Conservation (phyloP, 1,284 basidiomycete species). For the Athelia psychrophila region DNA sequence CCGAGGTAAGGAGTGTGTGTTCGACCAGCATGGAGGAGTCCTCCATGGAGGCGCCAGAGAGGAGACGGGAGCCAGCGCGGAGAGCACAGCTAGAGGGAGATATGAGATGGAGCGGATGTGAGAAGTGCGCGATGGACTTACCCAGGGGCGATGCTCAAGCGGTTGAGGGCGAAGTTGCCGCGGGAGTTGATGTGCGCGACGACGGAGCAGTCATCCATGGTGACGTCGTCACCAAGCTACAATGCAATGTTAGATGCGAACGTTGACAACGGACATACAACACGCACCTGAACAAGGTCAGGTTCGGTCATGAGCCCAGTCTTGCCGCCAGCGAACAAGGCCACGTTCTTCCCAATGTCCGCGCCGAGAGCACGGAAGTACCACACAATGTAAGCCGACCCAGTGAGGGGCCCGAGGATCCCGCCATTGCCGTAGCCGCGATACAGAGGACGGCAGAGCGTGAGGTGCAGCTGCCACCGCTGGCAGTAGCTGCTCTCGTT, state of each 20-base stretch:
- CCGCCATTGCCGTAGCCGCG: slow-evolving; percentile 38
- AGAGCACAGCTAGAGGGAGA: slow-evolving; percentile 29
- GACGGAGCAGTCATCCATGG: slow-evolving; percentile 41
- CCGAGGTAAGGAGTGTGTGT: slow-evolving; percentile 44
- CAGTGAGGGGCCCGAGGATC: slow-evolving; percentile 33
- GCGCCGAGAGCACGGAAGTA: slow-evolving; percentile 38
- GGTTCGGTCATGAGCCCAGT: slow-evolving; percentile 42
- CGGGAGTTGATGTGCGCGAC: slow-evolving; percentile 46
- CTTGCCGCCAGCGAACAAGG: slow-evolving; percentile 36
- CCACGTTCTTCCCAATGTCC: slow-evolving; percentile 38
- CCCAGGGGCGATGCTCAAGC: slow-evolving; percentile 36
- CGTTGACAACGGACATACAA: background rate
- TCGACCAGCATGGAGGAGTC: slow-evolving; percentile 44
- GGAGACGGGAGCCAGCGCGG: slow-evolving; percentile 43
- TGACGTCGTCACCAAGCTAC: slow-evolving; percentile 37
- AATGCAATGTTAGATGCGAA: background rate
- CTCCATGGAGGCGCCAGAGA: slow-evolving; percentile 50
- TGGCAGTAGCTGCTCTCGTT: slow-evolving; percentile 44
- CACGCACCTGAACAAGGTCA: slow-evolving; percentile 37
- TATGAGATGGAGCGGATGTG: slow-evolving; percentile 3
- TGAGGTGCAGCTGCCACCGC: slow-evolving; percentile 43
- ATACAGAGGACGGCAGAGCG: slow-evolving; percentile 30
- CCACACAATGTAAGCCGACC: slow-evolving; percentile 40
- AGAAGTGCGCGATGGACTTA: slow-evolving; percentile 13
- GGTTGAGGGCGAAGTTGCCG: slow-evolving; percentile 41